Percentiles rank a stretch among this genome's conserved stretches.
Evolutionary conservation across 768 basidiomycete genomes (phyloP).

Genomic region (Cyclocybe aegerita): DNA sequence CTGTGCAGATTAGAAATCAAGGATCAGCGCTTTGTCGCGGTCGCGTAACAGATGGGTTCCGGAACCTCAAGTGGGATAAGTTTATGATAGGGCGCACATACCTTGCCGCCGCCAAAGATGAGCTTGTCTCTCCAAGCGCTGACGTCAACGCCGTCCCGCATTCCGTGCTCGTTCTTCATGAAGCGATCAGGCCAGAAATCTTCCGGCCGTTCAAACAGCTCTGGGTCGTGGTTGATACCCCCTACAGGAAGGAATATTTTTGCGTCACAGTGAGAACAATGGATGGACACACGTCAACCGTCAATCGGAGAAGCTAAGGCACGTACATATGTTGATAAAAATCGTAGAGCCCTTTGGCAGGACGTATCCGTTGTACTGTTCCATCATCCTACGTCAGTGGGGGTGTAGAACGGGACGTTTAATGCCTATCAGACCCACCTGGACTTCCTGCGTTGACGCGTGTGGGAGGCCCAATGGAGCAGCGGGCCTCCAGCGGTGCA

Average conservation of each 20-base stretch:
- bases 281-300: too few species aligned
- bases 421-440: neutral
- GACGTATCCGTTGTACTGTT: slow-evolving; percentile 1
- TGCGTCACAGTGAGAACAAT: too few species aligned
- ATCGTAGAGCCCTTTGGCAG: neutral
- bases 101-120: slow-evolving; percentile 1
- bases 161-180: neutral
- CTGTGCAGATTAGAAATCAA: too few species aligned
- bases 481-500: slow-evolving; percentile 11
- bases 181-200: slow-evolving; percentile 1
- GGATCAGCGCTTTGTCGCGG: too few species aligned
- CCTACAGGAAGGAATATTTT: neutral
- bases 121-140: neutral
- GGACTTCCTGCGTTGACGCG: slow-evolving; percentile 20
- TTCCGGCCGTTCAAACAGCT: neutral
- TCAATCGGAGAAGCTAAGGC: too few species aligned
- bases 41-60: too few species aligned
- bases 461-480: slow-evolving; percentile 18
- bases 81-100: neutral
- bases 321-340: slow-evolving; percentile 1
- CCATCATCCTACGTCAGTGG: too few species aligned
- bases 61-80: too few species aligned
- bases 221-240: neutral
- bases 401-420: too few species aligned
- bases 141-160: neutral